Percentiles rank a stretch among this genome's conserved stretches.
Conservation (phyloP, 306 rosid species). For the apple (Malus domestica) region DNA sequence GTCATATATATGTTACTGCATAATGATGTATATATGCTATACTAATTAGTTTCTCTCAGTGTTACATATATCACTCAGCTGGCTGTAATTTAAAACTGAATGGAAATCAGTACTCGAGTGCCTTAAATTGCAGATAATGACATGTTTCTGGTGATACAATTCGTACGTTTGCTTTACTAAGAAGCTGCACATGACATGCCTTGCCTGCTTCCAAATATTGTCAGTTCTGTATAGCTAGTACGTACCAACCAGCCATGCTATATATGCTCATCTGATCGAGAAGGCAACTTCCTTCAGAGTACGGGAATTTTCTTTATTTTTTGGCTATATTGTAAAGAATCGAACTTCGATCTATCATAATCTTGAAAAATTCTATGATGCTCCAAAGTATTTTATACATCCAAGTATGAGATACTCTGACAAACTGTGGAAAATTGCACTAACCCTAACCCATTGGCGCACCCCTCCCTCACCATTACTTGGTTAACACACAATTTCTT, state of each 20-base stretch:
- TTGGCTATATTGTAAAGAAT: background rate
- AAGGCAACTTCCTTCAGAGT: background rate
- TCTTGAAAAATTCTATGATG: no score
- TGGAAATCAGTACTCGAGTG: background rate
- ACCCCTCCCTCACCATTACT: background rate
- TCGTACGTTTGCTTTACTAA: conserved; percentile 1
- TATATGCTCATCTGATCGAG: background rate
- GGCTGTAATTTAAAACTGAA: background rate
- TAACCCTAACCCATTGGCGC: background rate
- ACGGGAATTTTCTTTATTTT: background rate
- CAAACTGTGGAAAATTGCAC: no score
- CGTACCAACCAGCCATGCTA: background rate
- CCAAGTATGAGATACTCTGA: no score
- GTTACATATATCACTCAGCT: background rate
- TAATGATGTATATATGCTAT: no score
- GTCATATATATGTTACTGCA: background rate
- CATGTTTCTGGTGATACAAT: background rate
- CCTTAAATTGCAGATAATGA: background rate
- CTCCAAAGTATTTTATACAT: no score
- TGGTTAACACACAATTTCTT: background rate
- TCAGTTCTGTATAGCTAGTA: background rate
- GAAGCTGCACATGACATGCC: background rate
- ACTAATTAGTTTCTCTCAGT: background rate
- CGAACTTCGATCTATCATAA: background rate
- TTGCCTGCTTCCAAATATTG: conserved; percentile 3